Percentiles rank a stretch among this genome's conserved stretches.
These are phyloP conservation scores for Nymphaea colorata DNA, from an alignment of 164 flowering plant species.

Conservation along the genomic window DNA sequence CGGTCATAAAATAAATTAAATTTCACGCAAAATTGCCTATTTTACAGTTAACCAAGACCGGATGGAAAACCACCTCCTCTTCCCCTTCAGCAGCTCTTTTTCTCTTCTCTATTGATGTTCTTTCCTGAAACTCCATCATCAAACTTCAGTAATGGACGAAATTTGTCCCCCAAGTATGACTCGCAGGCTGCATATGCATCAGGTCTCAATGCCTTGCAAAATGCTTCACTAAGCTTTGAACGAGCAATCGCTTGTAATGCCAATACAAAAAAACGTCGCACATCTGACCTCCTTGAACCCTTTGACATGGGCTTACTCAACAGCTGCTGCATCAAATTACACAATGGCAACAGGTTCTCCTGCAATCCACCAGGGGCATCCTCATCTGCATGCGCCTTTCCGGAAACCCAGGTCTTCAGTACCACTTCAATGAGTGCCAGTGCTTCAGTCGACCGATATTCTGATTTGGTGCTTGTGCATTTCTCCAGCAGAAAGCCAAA, in stretches of 20 bases:
- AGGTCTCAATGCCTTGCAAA: constrained; percentile 37
- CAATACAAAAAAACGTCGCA: constrained; percentile 49
- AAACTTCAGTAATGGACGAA: not conserved
- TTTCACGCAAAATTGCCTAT: too few species aligned
- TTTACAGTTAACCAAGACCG: too few species aligned
- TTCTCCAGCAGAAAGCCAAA: constrained; percentile 58
- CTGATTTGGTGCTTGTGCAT: constrained; percentile 44
- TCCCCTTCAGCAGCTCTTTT: not conserved
- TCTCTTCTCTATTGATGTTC: not conserved
- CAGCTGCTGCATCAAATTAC: constrained; percentile 36
- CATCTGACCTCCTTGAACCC: constrained; percentile 49
- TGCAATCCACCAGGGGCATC: constrained; percentile 16
- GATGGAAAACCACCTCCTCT: not conserved
- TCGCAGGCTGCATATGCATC: constrained; percentile 56
- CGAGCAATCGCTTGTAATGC: constrained; percentile 32
- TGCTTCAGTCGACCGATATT: constrained; percentile 65
- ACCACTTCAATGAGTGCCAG: constrained; percentile 50
- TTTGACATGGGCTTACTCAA: constrained; percentile 56
- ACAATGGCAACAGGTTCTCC: constrained; percentile 25
- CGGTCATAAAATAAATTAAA: too few species aligned
- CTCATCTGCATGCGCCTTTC: constrained; percentile 10
- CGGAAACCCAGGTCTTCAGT: constrained; percentile 34
- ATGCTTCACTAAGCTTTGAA: constrained; percentile 30
- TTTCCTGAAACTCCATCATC: not conserved
- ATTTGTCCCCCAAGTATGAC: constrained; percentile 42